Base-by-base conservation (phyloP, 2,329 filamentous ascomycete genomes). In the Xylariaceae sp. region DNA sequence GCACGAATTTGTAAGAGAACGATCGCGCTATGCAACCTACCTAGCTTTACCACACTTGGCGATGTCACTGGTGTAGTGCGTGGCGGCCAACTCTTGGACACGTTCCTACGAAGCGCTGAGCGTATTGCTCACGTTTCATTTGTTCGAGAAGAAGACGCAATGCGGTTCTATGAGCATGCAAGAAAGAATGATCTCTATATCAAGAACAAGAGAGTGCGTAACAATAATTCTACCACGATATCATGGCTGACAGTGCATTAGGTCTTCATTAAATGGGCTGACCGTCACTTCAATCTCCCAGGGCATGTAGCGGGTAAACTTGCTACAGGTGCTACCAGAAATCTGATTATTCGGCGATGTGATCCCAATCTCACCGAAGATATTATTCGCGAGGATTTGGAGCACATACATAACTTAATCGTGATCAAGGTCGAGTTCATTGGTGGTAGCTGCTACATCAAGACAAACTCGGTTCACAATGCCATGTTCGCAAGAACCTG, bases 381-480 rank as follows among this genome's bases (percentile, higher is more conserved):
- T 6, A 72, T 73, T 13, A 84, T 95, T 58, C 84, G 87, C 9
- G 80, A 86, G 4, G 88, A 95, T 63, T 78, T 94, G 30, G 87
- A 92, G 20, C 91, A 95, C 67, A 93, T 95, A 55, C 86, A 93
- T 74, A 89, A 90, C 57, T 78, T 95, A 1, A 76, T 87, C 18
- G 81, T 95, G 9, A 77, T 94, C 64, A 81, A 81, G 36, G 73
- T 94, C 37, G 72, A 73, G 6, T 87, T 89, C 68, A 70, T 73
- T 2, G 75, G 78, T 15, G 77, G 78, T 3, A 82, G 85, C 68
- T 87, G 82, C 53, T 83, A 83, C 68, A 84, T 95, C 59, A 85
- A 82, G 50, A 90, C 87, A 6, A 95, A 92, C 69, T 91, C 89
- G 0, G 80, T 95, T 8, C 81, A 87, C 64, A 86, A 88, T 57